phyloP scores from a whole-genome alignment of 192 early-diverging fungal genomes.

The Coemansia sp. region DNA sequence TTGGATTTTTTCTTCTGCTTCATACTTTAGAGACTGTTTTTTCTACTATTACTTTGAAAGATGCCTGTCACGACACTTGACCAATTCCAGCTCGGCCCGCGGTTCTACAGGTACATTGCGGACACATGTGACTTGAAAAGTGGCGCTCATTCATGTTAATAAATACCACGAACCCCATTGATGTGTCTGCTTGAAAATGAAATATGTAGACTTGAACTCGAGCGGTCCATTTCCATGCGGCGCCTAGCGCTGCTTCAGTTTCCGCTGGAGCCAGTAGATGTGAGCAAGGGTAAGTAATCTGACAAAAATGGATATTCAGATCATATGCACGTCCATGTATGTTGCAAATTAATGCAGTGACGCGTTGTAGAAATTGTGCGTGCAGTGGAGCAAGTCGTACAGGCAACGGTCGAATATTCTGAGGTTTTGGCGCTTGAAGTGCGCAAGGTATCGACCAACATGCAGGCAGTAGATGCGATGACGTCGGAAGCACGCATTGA shows the following conservation, averaged over 20 bases:
- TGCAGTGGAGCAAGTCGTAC: conserved; percentile 25
- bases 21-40: background rate
- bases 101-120: conserved; percentile 38
- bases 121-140: background rate
- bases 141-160: conserved; percentile 1
- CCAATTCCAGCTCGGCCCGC: conserved; percentile 42
- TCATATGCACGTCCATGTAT: background rate
- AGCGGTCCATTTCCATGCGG: conserved; percentile 46
- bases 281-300: conserved; percentile 39
- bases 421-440: conserved; percentile 34
- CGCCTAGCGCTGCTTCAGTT: conserved; percentile 41
- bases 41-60: background rate
- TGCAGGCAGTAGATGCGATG: conserved; percentile 34
- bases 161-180: background rate
- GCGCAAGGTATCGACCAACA: conserved; percentile 33
- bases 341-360: background rate
- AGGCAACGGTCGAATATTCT: conserved; percentile 30
- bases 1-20: background rate
- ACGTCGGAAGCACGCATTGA: conserved; percentile 13
- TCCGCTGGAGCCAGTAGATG: conserved; percentile 22
- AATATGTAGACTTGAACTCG: conserved; percentile 41
- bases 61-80: conserved; percentile 21
- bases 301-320: background rate
- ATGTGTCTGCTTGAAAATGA: background rate
- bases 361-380: conserved; percentile 32